phyloP scores from a whole-genome alignment of 805 yeast species.

The Blastobotrys chiropterorum region DNA sequence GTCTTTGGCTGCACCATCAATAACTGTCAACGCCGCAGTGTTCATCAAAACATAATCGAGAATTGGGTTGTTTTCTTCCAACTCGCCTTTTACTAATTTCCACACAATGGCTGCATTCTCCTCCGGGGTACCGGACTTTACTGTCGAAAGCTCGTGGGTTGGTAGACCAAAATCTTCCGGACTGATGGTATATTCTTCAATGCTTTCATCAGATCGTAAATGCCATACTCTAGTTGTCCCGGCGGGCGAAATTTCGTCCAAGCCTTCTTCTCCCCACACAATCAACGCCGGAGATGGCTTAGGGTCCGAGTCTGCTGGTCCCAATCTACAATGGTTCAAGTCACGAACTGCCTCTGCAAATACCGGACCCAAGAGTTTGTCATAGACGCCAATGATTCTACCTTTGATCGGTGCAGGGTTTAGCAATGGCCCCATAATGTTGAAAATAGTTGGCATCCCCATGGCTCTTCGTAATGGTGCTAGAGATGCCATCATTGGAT shows the following conservation, averaged over 20 bases:
- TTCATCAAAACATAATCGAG: conserved; percentile 89
- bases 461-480: conserved; percentile 69
- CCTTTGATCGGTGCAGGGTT: conserved; percentile 83
- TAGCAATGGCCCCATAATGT: conserved; percentile 85
- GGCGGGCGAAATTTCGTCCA: conserved; percentile 90
- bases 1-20: conserved; percentile 56
- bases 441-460: conserved; percentile 91
- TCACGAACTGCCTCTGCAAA: conserved; percentile 75
- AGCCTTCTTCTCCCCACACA: conserved; percentile 87
- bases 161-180: conserved; percentile 81
- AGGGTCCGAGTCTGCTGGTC: conserved; percentile 32
- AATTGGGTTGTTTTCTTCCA: conserved; percentile 46
- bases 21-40: conserved; percentile 78
- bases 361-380: conserved; percentile 69
- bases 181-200: conserved; percentile 25
- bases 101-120: conserved; percentile 69
- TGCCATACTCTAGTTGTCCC: conserved; percentile 82
- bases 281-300: conserved; percentile 55
- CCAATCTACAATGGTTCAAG: conserved; percentile 38
- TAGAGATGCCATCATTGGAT: conserved; percentile 81
- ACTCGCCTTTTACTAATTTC: conserved; percentile 39
- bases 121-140: conserved; percentile 78
- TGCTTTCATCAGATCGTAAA: conserved; percentile 38
- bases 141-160: conserved; percentile 61
- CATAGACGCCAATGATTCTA: conserved; percentile 84